Percentiles rank a stretch among this genome's conserved stretches.
Evolutionary conservation across 345 rosid species (phyloP).

Genomic region (Bruguiera sexangula): DNA sequence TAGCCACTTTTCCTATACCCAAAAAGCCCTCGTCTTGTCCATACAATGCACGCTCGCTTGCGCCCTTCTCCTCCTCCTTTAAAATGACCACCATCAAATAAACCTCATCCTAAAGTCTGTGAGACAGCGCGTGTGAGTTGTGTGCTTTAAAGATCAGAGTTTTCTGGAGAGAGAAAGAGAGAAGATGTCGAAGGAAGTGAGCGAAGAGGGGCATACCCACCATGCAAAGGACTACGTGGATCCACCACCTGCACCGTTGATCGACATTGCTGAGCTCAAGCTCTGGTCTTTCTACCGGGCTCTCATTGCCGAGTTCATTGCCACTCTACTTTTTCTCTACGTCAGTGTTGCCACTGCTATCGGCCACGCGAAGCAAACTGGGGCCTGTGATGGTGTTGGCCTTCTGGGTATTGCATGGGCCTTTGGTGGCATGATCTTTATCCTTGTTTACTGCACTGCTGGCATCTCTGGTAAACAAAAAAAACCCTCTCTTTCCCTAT

Average conservation of each 20-base stretch:
- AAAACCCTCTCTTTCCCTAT: neutral
- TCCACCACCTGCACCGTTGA: conserved; percentile 90
- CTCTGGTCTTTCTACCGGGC: conserved; percentile 93
- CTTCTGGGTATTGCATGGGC: conserved; percentile 89
- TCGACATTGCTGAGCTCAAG: conserved; percentile 62
- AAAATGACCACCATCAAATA: conserved; percentile 3
- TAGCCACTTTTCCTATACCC: conserved; percentile 24
- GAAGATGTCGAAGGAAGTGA: conserved; percentile 73
- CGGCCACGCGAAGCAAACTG: conserved; percentile 61
- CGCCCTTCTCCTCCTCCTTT: conserved; percentile 16
- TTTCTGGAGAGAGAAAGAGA: neutral
- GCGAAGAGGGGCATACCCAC: conserved; percentile 60
- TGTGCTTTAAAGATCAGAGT: neutral
- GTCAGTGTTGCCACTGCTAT: conserved; percentile 76
- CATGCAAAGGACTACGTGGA: conserved; percentile 81
- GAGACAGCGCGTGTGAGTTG: neutral
- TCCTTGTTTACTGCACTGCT: conserved; percentile 76
- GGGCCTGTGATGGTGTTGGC: conserved; percentile 80
- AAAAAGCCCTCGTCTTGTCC: conserved; percentile 46
- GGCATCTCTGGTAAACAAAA: conserved; percentile 63
- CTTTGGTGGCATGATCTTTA: conserved; percentile 81
- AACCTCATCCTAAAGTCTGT: no score
- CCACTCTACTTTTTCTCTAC: conserved; percentile 92
- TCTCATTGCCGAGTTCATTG: conserved; percentile 88
- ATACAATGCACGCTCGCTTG: neutral